These are phyloP conservation scores for Leccinellum albellum DNA, from an alignment of 768 basidiomycete species.

Conservation along the genomic window DNA sequence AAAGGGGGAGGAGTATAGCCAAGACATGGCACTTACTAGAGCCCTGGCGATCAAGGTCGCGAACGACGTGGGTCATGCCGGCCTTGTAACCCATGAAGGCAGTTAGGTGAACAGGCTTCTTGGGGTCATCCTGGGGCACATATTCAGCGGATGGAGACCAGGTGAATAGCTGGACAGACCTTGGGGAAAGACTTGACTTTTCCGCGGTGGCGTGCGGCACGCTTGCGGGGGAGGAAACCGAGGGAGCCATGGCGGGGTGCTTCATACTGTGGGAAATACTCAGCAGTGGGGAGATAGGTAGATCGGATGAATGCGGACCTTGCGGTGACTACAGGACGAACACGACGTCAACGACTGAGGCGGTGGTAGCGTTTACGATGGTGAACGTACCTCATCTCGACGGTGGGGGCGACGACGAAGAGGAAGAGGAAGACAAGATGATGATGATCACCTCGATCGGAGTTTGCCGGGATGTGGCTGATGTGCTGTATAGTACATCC, in stretches of 20 bases:
- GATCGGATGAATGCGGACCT: conserved; percentile 48
- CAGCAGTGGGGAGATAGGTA: conserved; percentile 4
- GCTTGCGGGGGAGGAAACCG: conserved; percentile 95
- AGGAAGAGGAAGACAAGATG: not conserved
- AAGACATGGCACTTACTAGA: conserved; percentile 69
- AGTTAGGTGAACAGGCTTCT: conserved; percentile 98
- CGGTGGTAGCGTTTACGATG: not conserved
- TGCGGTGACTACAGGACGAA: conserved; percentile 66
- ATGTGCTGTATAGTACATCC: conserved; percentile 29
- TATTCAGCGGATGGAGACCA: conserved; percentile 6
- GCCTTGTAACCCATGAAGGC: conserved; percentile 99
- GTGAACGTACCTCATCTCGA: conserved; percentile 62
- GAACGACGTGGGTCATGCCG: conserved; percentile 99
- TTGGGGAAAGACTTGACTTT: conserved; percentile 99
- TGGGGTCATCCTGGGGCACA: conserved; percentile 85
- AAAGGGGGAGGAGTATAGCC: not conserved
- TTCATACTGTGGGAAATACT: conserved; percentile 69
- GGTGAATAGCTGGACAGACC: conserved; percentile 44
- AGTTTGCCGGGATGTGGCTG: conserved; percentile 30
- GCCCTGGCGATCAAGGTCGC: conserved; percentile 98
- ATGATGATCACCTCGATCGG: conserved; percentile 15
- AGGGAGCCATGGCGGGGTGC: conserved; percentile 97
- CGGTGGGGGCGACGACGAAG: conserved; percentile 18
- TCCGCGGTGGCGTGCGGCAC: conserved; percentile 94
- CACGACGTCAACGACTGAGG: not conserved